phyloP scores from a whole-genome alignment of 148 eudicot genomes.

The Diospyros lotus region DNA sequence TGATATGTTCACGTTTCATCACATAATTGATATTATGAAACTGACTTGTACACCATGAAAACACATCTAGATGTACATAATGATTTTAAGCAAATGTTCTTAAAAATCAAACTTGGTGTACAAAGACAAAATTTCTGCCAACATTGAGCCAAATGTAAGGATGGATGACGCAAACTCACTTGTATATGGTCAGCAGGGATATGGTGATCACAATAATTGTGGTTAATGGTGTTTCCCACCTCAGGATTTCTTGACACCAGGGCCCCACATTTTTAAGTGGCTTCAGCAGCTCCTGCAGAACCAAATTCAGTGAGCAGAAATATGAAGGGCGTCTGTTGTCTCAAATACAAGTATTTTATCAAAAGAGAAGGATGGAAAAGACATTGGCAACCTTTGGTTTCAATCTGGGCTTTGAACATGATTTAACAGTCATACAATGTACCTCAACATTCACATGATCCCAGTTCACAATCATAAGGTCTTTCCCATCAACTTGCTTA shows the following conservation, averaged over 20 bases:
- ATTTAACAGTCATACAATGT: background rate
- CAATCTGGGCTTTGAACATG: background rate
- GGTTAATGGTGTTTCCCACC: slow-evolving; percentile 56
- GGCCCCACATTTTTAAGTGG: slow-evolving; percentile 31
- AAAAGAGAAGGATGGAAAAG: background rate
- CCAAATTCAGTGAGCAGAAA: background rate
- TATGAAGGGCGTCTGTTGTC: background rate
- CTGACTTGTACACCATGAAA: too few species aligned
- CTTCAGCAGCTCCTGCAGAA: slow-evolving; percentile 54
- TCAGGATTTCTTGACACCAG: slow-evolving; percentile 46
- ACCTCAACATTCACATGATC: background rate
- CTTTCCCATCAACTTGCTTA: background rate
- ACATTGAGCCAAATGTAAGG: slow-evolving; percentile 3
- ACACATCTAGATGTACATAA: background rate
- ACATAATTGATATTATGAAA: too few species aligned
- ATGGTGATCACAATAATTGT: slow-evolving; percentile 31
- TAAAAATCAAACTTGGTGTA: too few species aligned
- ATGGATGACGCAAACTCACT: slow-evolving; percentile 34
- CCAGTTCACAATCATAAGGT: background rate
- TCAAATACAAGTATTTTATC: background rate
- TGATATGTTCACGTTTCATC: too few species aligned
- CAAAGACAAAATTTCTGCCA: background rate
- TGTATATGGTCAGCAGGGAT: slow-evolving; percentile 47
- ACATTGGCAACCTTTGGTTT: background rate
- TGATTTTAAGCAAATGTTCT: background rate